A percentile compares a stretch with the other conserved stretches of the same genome.
These are phyloP conservation scores for Peronospora belbahrii DNA, from an alignment of 352 stramenopile genomes.

Conservation along the genomic window DNA sequence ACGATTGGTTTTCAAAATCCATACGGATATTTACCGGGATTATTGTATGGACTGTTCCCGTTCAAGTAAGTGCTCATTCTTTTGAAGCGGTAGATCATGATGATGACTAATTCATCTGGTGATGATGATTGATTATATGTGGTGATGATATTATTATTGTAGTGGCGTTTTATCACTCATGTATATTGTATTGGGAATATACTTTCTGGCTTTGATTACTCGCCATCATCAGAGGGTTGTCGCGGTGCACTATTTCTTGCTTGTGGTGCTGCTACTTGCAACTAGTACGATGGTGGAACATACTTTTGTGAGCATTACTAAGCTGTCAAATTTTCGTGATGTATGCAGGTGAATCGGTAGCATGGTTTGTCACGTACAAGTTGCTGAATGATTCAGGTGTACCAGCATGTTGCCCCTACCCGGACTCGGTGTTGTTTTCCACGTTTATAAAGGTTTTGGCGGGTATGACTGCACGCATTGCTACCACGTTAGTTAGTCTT, in stretches of 20 bases:
- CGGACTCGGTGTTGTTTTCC: constrained; percentile 54
- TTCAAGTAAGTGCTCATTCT: constrained; percentile 67
- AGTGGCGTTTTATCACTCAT: constrained; percentile 64
- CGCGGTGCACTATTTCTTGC: constrained; percentile 75
- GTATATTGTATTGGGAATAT: constrained; percentile 62
- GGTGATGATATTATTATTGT: too few species aligned
- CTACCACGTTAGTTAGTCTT: constrained; percentile 68
- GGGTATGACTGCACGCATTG: constrained; percentile 68
- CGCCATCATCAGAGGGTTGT: constrained; percentile 66
- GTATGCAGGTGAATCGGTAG: constrained; percentile 44
- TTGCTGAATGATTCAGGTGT: constrained; percentile 63
- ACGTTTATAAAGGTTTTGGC: constrained; percentile 65
- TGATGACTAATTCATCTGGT: constrained; percentile 5
- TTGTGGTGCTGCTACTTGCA: constrained; percentile 68
- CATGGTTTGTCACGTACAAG: constrained; percentile 78
- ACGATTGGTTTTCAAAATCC: constrained; percentile 67
- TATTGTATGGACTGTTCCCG: constrained; percentile 74
- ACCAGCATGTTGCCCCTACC: constrained; percentile 72
- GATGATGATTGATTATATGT: too few species aligned
- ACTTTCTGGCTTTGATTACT: constrained; percentile 62
- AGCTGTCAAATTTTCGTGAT: neutral
- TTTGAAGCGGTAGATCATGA: neutral
- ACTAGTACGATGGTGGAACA: constrained; percentile 30
- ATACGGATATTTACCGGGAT: constrained; percentile 73
- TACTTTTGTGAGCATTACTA: neutral